phyloP scores from a whole-genome alignment of 805 yeast genomes.

The Kluyveromyces aestuarii region DNA sequence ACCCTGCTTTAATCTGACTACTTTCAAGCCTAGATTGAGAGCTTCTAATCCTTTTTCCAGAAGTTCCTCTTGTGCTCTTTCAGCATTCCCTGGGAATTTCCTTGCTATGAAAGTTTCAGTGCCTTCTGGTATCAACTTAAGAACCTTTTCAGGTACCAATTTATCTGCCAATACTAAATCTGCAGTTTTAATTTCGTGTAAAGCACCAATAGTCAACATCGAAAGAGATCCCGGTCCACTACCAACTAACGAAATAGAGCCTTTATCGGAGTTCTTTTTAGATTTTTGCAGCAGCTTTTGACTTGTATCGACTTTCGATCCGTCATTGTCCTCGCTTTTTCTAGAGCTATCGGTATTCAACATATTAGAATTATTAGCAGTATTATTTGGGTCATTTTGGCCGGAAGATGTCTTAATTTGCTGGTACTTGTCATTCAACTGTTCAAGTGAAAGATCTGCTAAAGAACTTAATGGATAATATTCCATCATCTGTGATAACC shows the following conservation, averaged over 20 bases:
- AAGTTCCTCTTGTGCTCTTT: slow-evolving; percentile 81
- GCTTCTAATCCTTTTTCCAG: slow-evolving; percentile 62
- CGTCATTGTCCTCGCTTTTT: background rate
- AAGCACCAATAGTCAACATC: slow-evolving; percentile 75
- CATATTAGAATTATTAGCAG: background rate
- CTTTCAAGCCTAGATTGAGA: slow-evolving; percentile 56
- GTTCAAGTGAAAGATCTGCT: slow-evolving; percentile 46
- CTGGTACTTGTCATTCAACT: slow-evolving; percentile 9
- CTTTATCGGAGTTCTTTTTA: slow-evolving; percentile 22
- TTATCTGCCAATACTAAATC: slow-evolving; percentile 85
- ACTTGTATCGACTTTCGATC: background rate
- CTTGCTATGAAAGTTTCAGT: slow-evolving; percentile 80
- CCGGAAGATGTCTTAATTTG: background rate
- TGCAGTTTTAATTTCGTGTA: slow-evolving; percentile 70
- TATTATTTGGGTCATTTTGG: background rate
- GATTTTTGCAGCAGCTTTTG: background rate
- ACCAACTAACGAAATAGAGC: slow-evolving; percentile 76
- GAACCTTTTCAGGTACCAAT: slow-evolving; percentile 80
- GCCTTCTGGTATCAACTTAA: slow-evolving; percentile 67
- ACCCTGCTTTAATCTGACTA: slow-evolving; percentile 89
- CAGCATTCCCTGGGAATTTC: slow-evolving; percentile 96
- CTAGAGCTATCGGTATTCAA: background rate
- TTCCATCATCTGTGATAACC: slow-evolving; percentile 86
- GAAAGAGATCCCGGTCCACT: slow-evolving; percentile 90
- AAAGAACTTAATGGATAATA: slow-evolving; percentile 71